phyloP scores from a whole-genome alignment of 225 moss, liverwort and hornwort genomes.

The Pseudisothecium myosuroides region DNA sequence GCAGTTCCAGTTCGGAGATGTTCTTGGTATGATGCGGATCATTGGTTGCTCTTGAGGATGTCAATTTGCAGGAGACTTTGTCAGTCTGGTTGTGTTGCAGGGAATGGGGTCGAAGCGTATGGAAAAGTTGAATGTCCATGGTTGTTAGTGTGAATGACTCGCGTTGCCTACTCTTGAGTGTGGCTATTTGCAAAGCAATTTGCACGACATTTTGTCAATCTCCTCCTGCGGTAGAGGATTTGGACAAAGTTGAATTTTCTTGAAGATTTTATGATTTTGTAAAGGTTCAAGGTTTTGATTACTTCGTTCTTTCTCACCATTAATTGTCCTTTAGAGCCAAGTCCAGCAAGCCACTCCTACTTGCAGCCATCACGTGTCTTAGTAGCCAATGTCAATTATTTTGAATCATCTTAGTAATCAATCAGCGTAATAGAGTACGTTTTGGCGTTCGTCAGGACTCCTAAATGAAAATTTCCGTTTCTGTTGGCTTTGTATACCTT shows the following conservation, averaged over 20 bases:
- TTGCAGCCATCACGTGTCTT: not conserved
- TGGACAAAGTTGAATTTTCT: not conserved
- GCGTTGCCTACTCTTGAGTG: not conserved
- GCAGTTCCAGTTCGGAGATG: not conserved
- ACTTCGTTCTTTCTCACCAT: not conserved
- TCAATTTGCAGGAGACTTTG: not conserved
- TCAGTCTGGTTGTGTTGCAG: no score
- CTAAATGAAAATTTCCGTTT: not conserved
- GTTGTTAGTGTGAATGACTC: not conserved
- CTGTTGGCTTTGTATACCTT: not conserved
- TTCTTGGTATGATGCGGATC: not conserved
- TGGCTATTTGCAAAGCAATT: not conserved
- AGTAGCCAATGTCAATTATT: not conserved
- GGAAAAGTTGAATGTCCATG: not conserved
- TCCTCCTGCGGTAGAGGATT: not conserved
- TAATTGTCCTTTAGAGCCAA: not conserved
- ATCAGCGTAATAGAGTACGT: not conserved
- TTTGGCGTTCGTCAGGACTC: not conserved
- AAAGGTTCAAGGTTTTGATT: not conserved
- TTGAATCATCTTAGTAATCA: not conserved
- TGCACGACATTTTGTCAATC: not conserved
- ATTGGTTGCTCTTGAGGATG: not conserved
- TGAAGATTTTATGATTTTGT: not conserved
- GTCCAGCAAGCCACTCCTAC: not conserved
- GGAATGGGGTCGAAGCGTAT: not conserved